Base-by-base conservation (phyloP, 176 grass and related monocot species). In the Raddia distichophylla region DNA sequence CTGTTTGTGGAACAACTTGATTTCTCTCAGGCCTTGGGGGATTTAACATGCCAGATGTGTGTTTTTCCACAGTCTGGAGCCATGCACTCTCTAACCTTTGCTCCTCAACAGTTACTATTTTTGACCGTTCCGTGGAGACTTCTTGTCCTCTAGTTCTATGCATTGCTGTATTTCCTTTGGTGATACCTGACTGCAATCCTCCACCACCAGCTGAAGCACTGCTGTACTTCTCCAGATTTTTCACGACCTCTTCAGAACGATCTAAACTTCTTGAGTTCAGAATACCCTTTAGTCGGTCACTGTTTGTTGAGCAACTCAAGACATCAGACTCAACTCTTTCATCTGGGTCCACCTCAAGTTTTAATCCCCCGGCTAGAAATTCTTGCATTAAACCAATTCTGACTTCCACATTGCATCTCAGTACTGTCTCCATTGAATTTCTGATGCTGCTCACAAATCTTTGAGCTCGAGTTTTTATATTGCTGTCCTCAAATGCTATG, bases 401-500 rank as follows among this genome's bases (percentile, higher is more conserved):
- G 56, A 99, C 84, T 80, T 99, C 87, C 33, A 99, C 93, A 46
- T 80, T 91, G 69, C 82, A 86, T 83, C 86, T 88, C 68, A 99
- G 68, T 60, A 91, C 91, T 66, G 87, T 99, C 86, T 99, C 96
- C 46, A 95, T 82, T 44, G 96, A 95, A 79, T 99, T 88, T 71
- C 88, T 93, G 85, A 99, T 99, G 63, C 93, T 99, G 80, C 92
- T 95, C 70, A 93, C 69, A 76, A 95, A 99, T 84, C 91, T 95
- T 82, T 93, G 89, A 19, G 93, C 93, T 89, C 89, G 88, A 69
- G 84, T 91, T 73, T 90, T 95, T 74, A 90, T 90, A 79, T 88
- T 82, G 0, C 60, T 86, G 69, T 90, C 87, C 57, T 93, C 93
- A 90, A 99, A 99, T 79, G 85, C 82, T 88, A 99, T 83, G 45